phyloP scores from a whole-genome alignment of 2,329 filamentous ascomycete genomes.

The Fusarium torulosum region DNA sequence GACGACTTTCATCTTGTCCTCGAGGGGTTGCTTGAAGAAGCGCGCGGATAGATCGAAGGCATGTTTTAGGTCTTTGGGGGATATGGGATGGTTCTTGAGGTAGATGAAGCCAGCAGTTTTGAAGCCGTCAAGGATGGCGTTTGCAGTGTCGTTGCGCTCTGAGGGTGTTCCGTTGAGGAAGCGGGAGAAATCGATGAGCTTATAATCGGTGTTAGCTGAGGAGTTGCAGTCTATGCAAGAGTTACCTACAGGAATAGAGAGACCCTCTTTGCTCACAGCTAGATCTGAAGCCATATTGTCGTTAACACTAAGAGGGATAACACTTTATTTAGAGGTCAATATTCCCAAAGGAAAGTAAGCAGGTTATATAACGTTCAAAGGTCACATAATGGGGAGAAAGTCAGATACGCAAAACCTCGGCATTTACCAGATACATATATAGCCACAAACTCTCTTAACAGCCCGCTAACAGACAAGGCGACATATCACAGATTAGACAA shows the following conservation, averaged over 20 bases:
- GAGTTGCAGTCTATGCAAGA: neutral
- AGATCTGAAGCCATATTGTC: constrained; percentile 52
- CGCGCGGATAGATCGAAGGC: constrained; percentile 76
- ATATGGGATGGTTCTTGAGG: constrained; percentile 82
- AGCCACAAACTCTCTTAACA: neutral
- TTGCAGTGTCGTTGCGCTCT: constrained; percentile 74
- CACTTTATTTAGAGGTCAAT: neutral
- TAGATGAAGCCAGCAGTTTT: constrained; percentile 91
- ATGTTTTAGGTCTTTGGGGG: constrained; percentile 66
- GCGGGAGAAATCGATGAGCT: constrained; percentile 71
- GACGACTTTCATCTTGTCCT: constrained; percentile 73
- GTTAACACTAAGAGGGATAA: neutral
- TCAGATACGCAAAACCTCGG: neutral
- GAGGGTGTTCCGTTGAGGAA: constrained; percentile 74
- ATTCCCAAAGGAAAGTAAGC: neutral
- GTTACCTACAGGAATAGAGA: constrained; percentile 65
- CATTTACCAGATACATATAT: constrained; percentile 9
- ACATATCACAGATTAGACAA: neutral
- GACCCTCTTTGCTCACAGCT: constrained; percentile 64
- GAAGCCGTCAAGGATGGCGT: constrained; percentile 82
- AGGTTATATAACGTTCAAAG: neutral
- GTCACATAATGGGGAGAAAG: neutral
- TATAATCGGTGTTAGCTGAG: neutral
- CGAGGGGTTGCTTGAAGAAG: constrained; percentile 75
- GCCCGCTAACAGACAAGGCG: constrained; percentile 19